These are phyloP conservation scores for Claviceps spartinae DNA, from an alignment of 2,329 filamentous ascomycete genomes.

Conservation along the genomic window DNA sequence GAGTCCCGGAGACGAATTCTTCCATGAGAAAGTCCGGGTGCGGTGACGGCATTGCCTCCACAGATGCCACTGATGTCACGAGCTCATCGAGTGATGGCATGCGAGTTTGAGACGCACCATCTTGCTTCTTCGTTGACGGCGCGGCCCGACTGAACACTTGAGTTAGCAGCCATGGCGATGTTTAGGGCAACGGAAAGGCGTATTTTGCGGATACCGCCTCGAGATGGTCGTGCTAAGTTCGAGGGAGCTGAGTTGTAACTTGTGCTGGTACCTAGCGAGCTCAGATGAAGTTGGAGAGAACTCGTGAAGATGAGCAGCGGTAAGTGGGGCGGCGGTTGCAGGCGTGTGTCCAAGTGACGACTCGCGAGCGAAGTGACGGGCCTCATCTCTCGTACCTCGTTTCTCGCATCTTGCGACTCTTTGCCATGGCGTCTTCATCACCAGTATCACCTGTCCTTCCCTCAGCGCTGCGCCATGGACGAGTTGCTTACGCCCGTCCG, in stretches of 20 bases:
- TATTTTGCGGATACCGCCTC: neutral
- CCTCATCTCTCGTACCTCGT: neutral
- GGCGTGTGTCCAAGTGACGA: too few relatives aligned
- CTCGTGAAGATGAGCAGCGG: neutral
- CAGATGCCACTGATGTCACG: neutral
- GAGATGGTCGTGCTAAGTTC: neutral
- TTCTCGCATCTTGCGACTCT: neutral
- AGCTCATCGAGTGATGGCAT: neutral
- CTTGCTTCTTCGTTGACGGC: constrained; percentile 16
- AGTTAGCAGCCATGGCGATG: constrained; percentile 14
- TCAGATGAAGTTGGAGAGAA: neutral
- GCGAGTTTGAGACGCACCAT: constrained; percentile 17
- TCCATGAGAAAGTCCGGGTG: neutral
- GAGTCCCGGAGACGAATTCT: neutral
- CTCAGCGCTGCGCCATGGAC: constrained; percentile 30
- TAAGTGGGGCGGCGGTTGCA: neutral
- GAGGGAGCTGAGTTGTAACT: neutral
- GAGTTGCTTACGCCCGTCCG: constrained; percentile 40
- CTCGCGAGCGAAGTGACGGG: neutral
- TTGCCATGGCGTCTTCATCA: too few relatives aligned
- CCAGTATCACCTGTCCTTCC: too few relatives aligned
- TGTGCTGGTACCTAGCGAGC: neutral
- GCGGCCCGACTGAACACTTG: constrained; percentile 6
- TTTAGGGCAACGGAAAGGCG: neutral
- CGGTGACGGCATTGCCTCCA: neutral